A percentile compares a stretch with the other conserved stretches of the same genome.
phyloP scores from a whole-genome alignment of 148 eudicot genomes.

The Beta vulgaris region DNA sequence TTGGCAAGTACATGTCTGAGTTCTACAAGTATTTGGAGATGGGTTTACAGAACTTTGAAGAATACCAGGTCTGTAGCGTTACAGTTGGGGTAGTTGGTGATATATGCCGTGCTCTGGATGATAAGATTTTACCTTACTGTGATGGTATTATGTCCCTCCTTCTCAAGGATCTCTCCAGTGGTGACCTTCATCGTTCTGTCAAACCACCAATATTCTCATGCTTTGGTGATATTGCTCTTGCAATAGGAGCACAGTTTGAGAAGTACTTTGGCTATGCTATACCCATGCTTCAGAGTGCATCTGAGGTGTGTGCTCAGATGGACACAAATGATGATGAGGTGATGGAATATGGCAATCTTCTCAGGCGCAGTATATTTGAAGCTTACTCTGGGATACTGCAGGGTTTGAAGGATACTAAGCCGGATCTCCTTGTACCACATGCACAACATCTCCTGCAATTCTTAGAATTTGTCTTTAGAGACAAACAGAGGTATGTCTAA shows the following conservation, averaged over 20 bases:
- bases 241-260: conserved; percentile 67
- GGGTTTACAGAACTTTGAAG: conserved; percentile 75
- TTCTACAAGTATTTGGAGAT: conserved; percentile 69
- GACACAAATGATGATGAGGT: conserved; percentile 58
- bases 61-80: conserved; percentile 74
- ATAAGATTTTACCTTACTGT: conserved; percentile 59
- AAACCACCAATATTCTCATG: conserved; percentile 82
- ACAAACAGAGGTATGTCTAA: conserved; percentile 42
- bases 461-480: conserved; percentile 53
- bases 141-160: conserved; percentile 67
- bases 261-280: conserved; percentile 58
- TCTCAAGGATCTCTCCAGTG: conserved; percentile 68
- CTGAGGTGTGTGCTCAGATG: conserved; percentile 66
- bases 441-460: conserved; percentile 69
- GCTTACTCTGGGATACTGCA: conserved; percentile 83
- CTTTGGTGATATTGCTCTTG: conserved; percentile 81
- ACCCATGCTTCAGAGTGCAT: conserved; percentile 68
- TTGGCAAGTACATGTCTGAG: conserved; percentile 63
- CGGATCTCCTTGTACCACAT: conserved; percentile 59
- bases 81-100: conserved; percentile 79
- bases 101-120: conserved; percentile 66
- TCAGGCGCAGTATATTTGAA: conserved; percentile 63
- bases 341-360: conserved; percentile 59
- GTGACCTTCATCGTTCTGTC: conserved; percentile 62
- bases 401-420: conserved; percentile 65